phyloP scores from a whole-genome alignment of 176 grass and related monocot species.

The Ensete ventricosum region DNA sequence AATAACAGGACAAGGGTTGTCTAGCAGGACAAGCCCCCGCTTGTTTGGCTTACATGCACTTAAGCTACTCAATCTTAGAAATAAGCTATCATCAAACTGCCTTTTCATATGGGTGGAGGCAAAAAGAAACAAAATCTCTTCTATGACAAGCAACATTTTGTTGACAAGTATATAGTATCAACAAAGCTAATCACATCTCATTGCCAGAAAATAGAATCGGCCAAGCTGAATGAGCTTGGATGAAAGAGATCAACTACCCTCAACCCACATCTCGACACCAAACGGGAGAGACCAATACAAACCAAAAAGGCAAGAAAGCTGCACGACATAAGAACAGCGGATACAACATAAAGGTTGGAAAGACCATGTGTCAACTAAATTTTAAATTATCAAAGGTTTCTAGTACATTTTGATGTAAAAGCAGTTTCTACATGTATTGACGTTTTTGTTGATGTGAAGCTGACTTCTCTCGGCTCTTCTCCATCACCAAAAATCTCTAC shows the following conservation, averaged over 20 bases:
- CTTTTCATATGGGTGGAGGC: too few species aligned
- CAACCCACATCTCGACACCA: not conserved
- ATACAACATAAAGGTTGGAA: not conserved
- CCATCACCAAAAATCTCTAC: slow-evolving; percentile 26
- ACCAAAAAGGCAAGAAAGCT: not conserved
- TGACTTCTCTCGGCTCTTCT: slow-evolving; percentile 25
- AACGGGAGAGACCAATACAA: not conserved
- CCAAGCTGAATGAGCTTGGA: not conserved
- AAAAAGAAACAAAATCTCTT: too few species aligned
- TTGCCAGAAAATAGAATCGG: too few species aligned
- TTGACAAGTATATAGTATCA: too few species aligned
- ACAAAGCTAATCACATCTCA: too few species aligned
- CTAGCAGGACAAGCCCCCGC: too few species aligned
- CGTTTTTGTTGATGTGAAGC: slow-evolving; percentile 37
- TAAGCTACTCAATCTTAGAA: too few species aligned
- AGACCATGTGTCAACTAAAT: not conserved
- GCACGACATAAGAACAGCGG: not conserved
- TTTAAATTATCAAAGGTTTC: slow-evolving; percentile 29
- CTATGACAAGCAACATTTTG: too few species aligned
- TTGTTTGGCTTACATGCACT: too few species aligned
- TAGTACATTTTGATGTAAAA: slow-evolving; percentile 51
- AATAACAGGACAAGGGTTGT: too few species aligned
- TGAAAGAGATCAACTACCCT: not conserved
- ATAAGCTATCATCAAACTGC: too few species aligned
- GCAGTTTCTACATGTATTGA: slow-evolving; percentile 50